These are phyloP conservation scores for Penicillium sp. DNA, from an alignment of 2,329 filamentous ascomycete species.

Conservation along the genomic window DNA sequence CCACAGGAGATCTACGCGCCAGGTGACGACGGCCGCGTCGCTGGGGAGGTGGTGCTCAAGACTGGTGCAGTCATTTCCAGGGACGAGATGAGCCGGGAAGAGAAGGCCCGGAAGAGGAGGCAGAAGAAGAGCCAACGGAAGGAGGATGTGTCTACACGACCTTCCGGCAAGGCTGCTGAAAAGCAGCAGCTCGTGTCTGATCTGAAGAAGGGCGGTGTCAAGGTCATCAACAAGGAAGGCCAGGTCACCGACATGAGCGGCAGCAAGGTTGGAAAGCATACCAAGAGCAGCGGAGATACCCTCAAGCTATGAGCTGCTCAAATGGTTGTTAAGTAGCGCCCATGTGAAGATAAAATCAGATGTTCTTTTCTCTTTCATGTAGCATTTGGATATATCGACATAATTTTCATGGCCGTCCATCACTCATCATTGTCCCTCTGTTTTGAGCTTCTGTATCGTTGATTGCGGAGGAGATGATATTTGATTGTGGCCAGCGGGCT, in stretches of 20 bases:
- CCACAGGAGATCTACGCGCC: slow-evolving; percentile 92
- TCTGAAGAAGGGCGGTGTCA: slow-evolving; percentile 82
- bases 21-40: slow-evolving; percentile 62
- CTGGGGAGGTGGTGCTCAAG: slow-evolving; percentile 75
- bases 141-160: slow-evolving; percentile 51
- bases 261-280: slow-evolving; percentile 60
- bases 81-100: slow-evolving; percentile 85
- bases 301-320: slow-evolving; percentile 37
- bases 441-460: neutral
- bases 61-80: slow-evolving; percentile 74
- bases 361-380: neutral
- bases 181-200: slow-evolving; percentile 63
- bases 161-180: slow-evolving; percentile 48
- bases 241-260: slow-evolving; percentile 82
- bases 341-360: slow-evolving; percentile 1
- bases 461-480: neutral
- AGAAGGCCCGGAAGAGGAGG: slow-evolving; percentile 73
- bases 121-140: slow-evolving; percentile 80
- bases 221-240: slow-evolving; percentile 88
- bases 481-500: neutral
- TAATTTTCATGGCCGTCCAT: neutral
- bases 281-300: slow-evolving; percentile 31
- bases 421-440: neutral
- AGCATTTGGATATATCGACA: neutral
- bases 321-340: neutral